Evolutionary conservation across 2,329 filamentous ascomycete species (phyloP).

Genomic region (Myrmaecium sp.): DNA sequence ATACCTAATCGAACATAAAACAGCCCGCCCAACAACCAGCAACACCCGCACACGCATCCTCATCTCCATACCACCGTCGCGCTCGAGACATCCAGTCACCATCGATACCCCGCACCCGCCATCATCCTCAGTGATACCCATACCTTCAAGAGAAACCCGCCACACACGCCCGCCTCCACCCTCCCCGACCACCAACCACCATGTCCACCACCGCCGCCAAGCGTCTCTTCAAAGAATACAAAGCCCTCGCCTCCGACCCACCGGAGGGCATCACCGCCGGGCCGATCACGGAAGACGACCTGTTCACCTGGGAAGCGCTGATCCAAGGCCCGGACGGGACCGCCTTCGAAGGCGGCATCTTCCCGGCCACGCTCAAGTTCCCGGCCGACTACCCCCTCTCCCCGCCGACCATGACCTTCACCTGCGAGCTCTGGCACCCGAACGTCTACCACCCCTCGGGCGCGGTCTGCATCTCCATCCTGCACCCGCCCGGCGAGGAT

Average conservation of each 20-base stretch:
- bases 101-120: not conserved
- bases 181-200: slow-evolving; percentile 3
- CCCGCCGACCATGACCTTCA: slow-evolving; percentile 79
- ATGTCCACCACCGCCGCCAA: slow-evolving; percentile 40
- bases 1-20: not conserved
- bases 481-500: slow-evolving; percentile 90
- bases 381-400: slow-evolving; percentile 71
- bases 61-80: no score
- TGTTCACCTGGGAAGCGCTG: slow-evolving; percentile 89
- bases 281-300: slow-evolving; percentile 82
- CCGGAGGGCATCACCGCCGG: slow-evolving; percentile 97
- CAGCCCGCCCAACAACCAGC: not conserved
- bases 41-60: not conserved
- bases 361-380: slow-evolving; percentile 70
- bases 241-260: slow-evolving; percentile 78
- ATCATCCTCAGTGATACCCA: not conserved
- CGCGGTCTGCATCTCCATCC: slow-evolving; percentile 88
- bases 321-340: slow-evolving; percentile 93
- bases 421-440: slow-evolving; percentile 77
- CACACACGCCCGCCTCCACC: not conserved
- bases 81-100: no score
- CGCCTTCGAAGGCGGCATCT: slow-evolving; percentile 90
- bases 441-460: slow-evolving; percentile 72
- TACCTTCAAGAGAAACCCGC: not conserved
- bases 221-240: slow-evolving; percentile 93